Base-by-base conservation (phyloP, 2,329 filamentous ascomycete genomes). In the Penicillium sp. region DNA sequence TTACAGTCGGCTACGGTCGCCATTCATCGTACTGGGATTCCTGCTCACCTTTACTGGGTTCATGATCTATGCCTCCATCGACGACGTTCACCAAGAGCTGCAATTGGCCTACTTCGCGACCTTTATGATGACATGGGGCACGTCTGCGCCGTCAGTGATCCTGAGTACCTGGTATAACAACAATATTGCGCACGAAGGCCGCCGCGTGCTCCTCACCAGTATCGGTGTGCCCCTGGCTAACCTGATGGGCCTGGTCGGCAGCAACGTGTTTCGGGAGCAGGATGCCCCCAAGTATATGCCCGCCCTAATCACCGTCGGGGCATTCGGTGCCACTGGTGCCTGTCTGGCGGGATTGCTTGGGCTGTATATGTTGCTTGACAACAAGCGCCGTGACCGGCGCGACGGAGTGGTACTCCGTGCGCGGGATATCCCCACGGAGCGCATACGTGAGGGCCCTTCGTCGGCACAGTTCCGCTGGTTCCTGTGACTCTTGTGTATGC, bases 51-150 rank as follows among this genome's bases (percentile, higher is more conserved):
- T 89, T 60, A 77, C 78, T 39, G 87, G 87, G 4, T 88, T 91
- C 71, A 80, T 89, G 65, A 86, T 91, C 61, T 90, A 86, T 56
- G 84, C 85, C 0, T 75, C 82, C 16, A 84, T 91, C 47, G 69
- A 80, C 23, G 75, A 83, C 55, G 80, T 88, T 13, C 65, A 79
- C 29, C 58, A 71, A 3, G 72, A 85, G 31, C 64, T 85, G n/a
- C 74, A 77, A 3, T 74, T 88, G 1, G 86, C 85, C 0, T 89
- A 89, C 60, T 89, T 82, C 54, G 84, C 85, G 4, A 82, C 78
- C 44, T 90, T 89, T 65, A 86, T 89, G 83, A 88, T 89, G 84
- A 85, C 82, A 9, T 89, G 85, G 82, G 86, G 86, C 13, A 88
- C 85, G 0, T 84, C 81, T 1, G 85, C 86, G 0, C 86, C 87